A percentile compares a stretch with the other conserved stretches of the same genome.
phyloP scores from a whole-genome alignment of 1,284 basidiomycete genomes.

The Ceratobasidium sp. region DNA sequence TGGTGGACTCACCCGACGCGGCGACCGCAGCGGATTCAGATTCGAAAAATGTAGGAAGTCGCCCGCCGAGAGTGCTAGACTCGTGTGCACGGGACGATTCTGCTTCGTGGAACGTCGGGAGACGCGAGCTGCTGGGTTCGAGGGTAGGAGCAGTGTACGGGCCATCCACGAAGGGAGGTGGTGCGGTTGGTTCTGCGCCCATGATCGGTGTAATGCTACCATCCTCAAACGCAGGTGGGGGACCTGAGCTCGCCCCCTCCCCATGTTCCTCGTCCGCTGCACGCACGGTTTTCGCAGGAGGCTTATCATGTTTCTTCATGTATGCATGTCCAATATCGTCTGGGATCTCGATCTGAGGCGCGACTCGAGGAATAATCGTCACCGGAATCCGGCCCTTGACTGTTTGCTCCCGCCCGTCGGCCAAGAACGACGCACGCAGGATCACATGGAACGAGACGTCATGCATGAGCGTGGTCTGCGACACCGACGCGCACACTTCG shows the following conservation, averaged over 20 bases:
- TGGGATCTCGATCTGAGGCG: constrained; percentile 73
- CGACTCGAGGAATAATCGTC: constrained; percentile 72
- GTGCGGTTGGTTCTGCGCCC: constrained; percentile 49
- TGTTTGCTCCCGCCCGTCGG: constrained; percentile 52
- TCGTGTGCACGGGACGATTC: constrained; percentile 50
- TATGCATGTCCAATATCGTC: constrained; percentile 70
- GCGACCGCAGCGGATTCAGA: constrained; percentile 67
- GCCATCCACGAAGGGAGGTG: constrained; percentile 79
- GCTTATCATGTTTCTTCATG: constrained; percentile 83
- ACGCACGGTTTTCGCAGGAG: constrained; percentile 73
- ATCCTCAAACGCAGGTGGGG: constrained; percentile 79
- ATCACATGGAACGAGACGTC: constrained; percentile 72
- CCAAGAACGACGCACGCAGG: constrained; percentile 73
- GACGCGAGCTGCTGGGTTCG: constrained; percentile 31
- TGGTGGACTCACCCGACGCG: constrained; percentile 49
- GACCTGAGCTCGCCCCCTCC: constrained; percentile 65
- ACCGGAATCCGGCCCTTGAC: constrained; percentile 73
- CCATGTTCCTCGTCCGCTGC: constrained; percentile 68
- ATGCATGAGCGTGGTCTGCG: constrained; percentile 78
- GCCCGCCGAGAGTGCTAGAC: constrained; percentile 65
- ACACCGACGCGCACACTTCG: constrained; percentile 63
- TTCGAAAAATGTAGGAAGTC: constrained; percentile 78
- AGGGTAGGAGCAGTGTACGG: constrained; percentile 15
- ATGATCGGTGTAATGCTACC: constrained; percentile 54
- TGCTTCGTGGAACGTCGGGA: constrained; percentile 42